Conservation (phyloP, 139 green algal species). For the Chlorella sp. region DNA sequence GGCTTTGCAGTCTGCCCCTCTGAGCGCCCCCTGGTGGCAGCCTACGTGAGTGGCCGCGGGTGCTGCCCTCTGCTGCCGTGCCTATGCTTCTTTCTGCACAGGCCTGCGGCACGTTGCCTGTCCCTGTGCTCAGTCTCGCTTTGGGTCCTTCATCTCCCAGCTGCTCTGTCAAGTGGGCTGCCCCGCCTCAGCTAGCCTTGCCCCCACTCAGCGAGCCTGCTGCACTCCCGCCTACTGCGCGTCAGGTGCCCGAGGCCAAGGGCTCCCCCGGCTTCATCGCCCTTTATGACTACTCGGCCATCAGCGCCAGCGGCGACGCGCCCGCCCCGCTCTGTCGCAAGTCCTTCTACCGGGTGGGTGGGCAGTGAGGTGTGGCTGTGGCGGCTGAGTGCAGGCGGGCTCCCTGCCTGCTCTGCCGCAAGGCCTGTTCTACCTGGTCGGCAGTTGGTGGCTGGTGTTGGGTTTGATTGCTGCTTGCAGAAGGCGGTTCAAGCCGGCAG, state of each 20-base stretch:
- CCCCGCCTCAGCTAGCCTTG: too few species aligned
- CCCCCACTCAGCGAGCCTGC: not conserved
- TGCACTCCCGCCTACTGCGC: constrained; percentile 27
- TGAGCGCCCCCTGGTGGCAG: constrained; percentile 1
- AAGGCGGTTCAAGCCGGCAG: too few species aligned
- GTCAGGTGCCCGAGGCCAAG: constrained; percentile 78
- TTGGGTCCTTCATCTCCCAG: too few species aligned
- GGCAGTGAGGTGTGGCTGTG: not conserved
- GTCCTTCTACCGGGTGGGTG: constrained; percentile 69
- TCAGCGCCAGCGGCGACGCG: constrained; percentile 41
- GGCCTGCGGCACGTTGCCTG: not conserved
- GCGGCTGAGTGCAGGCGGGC: too few species aligned
- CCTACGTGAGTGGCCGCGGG: not conserved
- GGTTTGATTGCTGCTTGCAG: too few species aligned
- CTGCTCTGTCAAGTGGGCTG: too few species aligned
- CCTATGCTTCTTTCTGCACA: too few species aligned
- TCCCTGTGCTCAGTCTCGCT: too few species aligned
- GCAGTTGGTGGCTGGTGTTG: too few species aligned
- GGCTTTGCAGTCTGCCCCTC: constrained; percentile 65
- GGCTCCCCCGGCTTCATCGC: constrained; percentile 76
- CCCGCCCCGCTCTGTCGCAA: constrained; percentile 62
- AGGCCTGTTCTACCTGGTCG: too few species aligned
- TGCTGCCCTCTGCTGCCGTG: too few species aligned
- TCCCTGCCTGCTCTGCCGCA: too few species aligned
- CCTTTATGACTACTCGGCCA: constrained; percentile 58